A percentile compares a stretch with the other conserved stretches of the same genome.
Conservation (phyloP, 441 rosid species). For the Populus hybrid region DNA sequence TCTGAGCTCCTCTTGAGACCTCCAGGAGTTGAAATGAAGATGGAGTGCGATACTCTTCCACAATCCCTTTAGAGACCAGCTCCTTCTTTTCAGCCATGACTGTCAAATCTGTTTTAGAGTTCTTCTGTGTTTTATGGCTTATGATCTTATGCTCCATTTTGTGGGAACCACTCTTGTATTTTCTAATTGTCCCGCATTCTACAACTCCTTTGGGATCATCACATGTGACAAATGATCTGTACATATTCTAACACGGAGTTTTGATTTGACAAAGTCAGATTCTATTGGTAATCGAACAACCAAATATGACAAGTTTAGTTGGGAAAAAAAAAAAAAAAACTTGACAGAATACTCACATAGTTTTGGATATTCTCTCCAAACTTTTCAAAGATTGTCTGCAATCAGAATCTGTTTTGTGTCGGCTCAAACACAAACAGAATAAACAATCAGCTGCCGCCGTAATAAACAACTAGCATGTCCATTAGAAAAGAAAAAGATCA, state of each 20-base stretch:
- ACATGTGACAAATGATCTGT: constrained; percentile 81
- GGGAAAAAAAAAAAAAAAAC: background rate
- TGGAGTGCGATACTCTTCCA: constrained; percentile 26
- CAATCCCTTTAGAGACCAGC: constrained; percentile 20
- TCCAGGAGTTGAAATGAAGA: constrained; percentile 70
- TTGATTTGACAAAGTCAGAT: constrained; percentile 31
- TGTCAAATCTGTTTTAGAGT: constrained; percentile 20
- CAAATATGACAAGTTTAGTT: constrained; percentile 13
- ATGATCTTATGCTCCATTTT: constrained; percentile 42
- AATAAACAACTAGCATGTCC: constrained; percentile 22
- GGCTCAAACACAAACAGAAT: constrained; percentile 8
- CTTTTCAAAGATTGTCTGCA: constrained; percentile 18
- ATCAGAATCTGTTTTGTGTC: constrained; percentile 22
- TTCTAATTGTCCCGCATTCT: constrained; percentile 73
- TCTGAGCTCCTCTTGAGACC: constrained; percentile 78
- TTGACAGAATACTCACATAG: constrained; percentile 22
- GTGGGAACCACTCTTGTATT: constrained; percentile 40
- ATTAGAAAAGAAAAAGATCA: constrained; percentile 9
- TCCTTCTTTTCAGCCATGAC: constrained; percentile 33
- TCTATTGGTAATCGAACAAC: background rate
- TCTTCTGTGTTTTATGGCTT: constrained; percentile 25
- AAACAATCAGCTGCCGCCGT: constrained; percentile 32
- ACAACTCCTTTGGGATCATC: constrained; percentile 86
- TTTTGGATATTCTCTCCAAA: constrained; percentile 18
- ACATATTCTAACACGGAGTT: constrained; percentile 52